A percentile compares a stretch with the other conserved stretches of the same genome.
These are phyloP conservation scores for Tolypocladium nubicola DNA, from an alignment of 2,329 filamentous ascomycete species.

Conservation along the genomic window DNA sequence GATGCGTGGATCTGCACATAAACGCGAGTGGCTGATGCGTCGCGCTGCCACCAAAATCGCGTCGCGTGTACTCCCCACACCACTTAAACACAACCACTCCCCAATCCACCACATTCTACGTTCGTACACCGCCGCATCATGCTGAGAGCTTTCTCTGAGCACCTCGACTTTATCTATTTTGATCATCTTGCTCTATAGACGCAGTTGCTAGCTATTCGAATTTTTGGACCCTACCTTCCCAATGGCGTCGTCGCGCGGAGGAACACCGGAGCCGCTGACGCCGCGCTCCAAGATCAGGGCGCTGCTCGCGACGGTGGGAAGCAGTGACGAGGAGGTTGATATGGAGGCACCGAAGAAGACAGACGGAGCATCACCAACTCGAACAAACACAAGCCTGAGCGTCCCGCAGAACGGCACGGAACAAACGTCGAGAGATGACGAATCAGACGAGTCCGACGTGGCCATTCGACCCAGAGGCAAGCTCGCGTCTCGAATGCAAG, in stretches of 20 bases:
- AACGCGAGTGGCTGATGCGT: not conserved
- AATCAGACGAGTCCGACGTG: slow-evolving; percentile 31
- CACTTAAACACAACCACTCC: slow-evolving; percentile 8
- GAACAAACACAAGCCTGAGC: not conserved
- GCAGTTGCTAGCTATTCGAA: not conserved
- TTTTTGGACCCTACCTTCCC: not conserved
- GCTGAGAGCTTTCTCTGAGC: not conserved
- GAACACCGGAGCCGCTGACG: slow-evolving; percentile 33
- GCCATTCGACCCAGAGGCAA: slow-evolving; percentile 46
- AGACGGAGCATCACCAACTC: not conserved
- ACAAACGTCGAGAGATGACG: slow-evolving; percentile 18
- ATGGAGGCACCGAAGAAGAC: slow-evolving; percentile 4
- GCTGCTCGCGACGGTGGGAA: slow-evolving; percentile 38
- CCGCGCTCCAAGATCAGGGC: slow-evolving; percentile 46
- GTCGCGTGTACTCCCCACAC: slow-evolving; percentile 20
- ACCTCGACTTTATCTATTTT: not conserved
- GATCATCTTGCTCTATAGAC: not conserved
- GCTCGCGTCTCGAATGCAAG: slow-evolving; percentile 54
- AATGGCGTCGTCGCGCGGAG: slow-evolving; percentile 39
- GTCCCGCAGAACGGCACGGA: not conserved
- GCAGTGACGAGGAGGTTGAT: slow-evolving; percentile 35
- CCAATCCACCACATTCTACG: not conserved
- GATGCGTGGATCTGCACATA: not conserved
- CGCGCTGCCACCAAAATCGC: slow-evolving; percentile 11
- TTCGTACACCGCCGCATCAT: not conserved